Base-by-base conservation (phyloP, 208 protist genomes). In the Lotmaria passim region DNA sequence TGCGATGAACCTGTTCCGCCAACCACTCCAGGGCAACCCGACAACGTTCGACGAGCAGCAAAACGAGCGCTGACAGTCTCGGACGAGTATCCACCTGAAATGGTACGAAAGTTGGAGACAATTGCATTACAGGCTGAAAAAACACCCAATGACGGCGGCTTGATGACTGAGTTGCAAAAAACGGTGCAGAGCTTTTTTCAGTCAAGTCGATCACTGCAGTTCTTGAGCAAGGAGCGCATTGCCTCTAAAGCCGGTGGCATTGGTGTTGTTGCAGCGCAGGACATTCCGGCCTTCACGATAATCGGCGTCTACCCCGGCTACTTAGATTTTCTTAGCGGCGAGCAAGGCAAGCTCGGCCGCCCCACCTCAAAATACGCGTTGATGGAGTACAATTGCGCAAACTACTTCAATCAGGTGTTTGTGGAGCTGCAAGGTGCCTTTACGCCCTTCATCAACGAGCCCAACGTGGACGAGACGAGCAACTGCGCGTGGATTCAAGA, bases 401-500 rank as follows among this genome's bases (percentile, higher is more conserved):
- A 95, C 71, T 93, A 85, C 59, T 91, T 82, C 48, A 95, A 95
- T 48, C 73, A 86, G 8, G 90, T 95, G 8, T 95, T 95, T 82
- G 76, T 85, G 14, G 87, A 95, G 75, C 77, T 95, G 26, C 58
- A 83, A 52, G 66, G 44, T 2, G 90, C 88, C 10, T 90, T 91
- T 39, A 95, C 89, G 11, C 92, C 92, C 7, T 96, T 93, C 59
- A 92, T 96, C 26, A 96, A 96, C 64, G 89, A 96, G 47, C 92
- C 92, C 3, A 75, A 69, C 47, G 75, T 79, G n/a, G 50, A 60
- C 30, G 92, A 96, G 67, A 82, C 59, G 19, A 93, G 87, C 66
- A 96, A 96, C 70, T 93, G 87, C 50, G 89, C 84, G 0, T 96
- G 92, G 90, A 94, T 96, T 56, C 92, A 95, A 52, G 87, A 96